phyloP scores from a whole-genome alignment of 139 green algal species.

The Chlamydomonas asymmetrica region DNA sequence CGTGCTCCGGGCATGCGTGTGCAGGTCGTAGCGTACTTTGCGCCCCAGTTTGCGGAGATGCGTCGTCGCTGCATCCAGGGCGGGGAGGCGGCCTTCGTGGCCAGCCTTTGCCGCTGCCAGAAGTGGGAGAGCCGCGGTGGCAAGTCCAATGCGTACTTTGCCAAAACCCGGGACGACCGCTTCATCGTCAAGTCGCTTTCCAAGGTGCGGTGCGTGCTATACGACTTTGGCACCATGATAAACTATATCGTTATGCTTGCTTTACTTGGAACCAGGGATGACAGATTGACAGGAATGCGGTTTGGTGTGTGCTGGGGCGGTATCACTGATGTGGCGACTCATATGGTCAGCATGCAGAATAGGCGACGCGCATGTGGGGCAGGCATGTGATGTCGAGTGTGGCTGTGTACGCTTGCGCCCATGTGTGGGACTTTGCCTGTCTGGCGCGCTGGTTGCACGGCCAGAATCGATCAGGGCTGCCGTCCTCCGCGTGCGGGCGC shows the following conservation, averaged over 20 bases:
- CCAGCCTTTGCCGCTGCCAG: conserved; percentile 77
- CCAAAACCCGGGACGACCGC: conserved; percentile 66
- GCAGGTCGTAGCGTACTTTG: conserved; percentile 75
- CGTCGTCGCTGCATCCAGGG: conserved; percentile 64
- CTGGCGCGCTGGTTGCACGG: too few relatives aligned
- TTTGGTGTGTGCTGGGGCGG: too few relatives aligned
- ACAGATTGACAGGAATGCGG: neutral
- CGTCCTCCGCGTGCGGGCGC: too few relatives aligned
- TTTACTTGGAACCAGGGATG: neutral
- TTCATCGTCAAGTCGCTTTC: conserved; percentile 82
- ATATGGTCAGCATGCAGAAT: too few relatives aligned
- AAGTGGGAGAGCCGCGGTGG: conserved; percentile 69
- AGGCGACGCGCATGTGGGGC: too few relatives aligned
- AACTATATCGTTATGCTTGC: neutral
- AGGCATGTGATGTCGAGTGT: too few relatives aligned
- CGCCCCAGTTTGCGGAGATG: conserved; percentile 86
- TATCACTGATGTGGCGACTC: too few relatives aligned
- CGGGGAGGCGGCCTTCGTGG: conserved; percentile 76
- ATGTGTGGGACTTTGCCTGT: too few relatives aligned
- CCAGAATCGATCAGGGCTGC: too few relatives aligned
- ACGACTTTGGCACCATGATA: neutral
- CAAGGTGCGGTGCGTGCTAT: conserved; percentile 24
- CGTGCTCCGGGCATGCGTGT: too few relatives aligned
- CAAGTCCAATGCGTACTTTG: conserved; percentile 93
- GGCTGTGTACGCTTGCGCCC: too few relatives aligned